Conservation (phyloP, 169 alveolate species). For the Cystoisospora suis region DNA sequence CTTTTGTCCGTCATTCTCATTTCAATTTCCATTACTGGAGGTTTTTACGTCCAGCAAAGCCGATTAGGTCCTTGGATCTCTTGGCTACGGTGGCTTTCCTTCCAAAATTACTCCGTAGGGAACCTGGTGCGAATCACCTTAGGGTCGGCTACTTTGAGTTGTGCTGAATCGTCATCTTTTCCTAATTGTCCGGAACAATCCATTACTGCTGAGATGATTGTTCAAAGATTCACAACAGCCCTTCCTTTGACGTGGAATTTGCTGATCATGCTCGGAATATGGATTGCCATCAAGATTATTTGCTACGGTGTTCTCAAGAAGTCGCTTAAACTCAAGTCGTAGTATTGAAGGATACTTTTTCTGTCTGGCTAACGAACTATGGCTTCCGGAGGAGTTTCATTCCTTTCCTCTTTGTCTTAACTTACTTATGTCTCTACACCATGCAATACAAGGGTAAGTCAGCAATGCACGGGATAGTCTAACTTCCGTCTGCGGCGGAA, state of each 20-base stretch:
- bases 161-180: background rate
- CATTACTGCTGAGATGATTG: slow-evolving; percentile 22
- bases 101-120: slow-evolving; percentile 4
- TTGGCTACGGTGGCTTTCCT: slow-evolving; percentile 23
- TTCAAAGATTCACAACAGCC: background rate
- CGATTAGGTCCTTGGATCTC: slow-evolving; percentile 24
- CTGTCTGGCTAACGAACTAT: no score
- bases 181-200: background rate
- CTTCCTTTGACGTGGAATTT: background rate
- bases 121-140: background rate
- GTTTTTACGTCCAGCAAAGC: slow-evolving; percentile 4
- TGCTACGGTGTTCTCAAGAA: slow-evolving; percentile 5
- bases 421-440: no score
- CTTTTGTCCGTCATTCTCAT: slow-evolving; percentile 37
- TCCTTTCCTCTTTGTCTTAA: no score
- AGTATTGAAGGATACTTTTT: no score
- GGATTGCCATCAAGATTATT: background rate
- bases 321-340: background rate
- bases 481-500: no score
- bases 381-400: no score
- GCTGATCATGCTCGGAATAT: background rate
- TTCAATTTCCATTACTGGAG: background rate
- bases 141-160: background rate
- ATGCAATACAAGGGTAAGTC: no score
- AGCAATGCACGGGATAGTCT: no score